Base-by-base conservation (phyloP, 768 basidiomycete species). In the Lentinula guzmanii region DNA sequence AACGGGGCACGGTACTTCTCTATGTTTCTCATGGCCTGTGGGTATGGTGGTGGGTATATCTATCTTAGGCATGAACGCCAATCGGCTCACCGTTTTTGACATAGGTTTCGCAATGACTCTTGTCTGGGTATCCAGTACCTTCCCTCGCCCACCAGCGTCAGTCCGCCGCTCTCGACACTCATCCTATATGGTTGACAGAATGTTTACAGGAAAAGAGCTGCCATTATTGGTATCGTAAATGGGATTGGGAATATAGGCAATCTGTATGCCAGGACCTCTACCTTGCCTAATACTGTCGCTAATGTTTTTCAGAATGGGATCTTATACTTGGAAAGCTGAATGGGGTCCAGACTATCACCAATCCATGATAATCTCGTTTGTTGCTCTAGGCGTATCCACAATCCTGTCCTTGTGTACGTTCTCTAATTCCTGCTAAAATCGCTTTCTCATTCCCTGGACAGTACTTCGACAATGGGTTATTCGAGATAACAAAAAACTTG, bases 261-360 rank as follows among this genome's bases (percentile, higher is more conserved):
- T 63, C 57, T 87, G 86, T 86, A 67, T n/a, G 81, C 11, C 10
- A 51, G 24, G 18, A 74, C 10, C 9, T 24, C 16, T 59, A 4
- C 13, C 24, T 45, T 46, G 8, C 9, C n/a, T 33, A 2, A 31
- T 5, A 15, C 31, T 37, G 51, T 43, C 11, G 15, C 10, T 39
- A 31, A n/a, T 42, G 9, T 52, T 9, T 43, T 53, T 33, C 9
- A 87, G 86, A 3, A 82, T 84, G 65, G 82, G 83, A 2, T 85
- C 85, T 0, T 87, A 81, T 65, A 77, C 80, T 0, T 88, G 86
- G 86, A 82, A 82, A 65, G 67, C 80, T 3, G 67, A 69, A n/a
- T 88, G 86, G 85, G 76, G 83, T 7, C 86, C 86, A 0, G 65
- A 77, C 62, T 88, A 87, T 65, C 85, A 85, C 52, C 85, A 75